These are phyloP conservation scores for Funneliformis mosseae DNA, from an alignment of 192 early-diverging fungal species.

Conservation along the genomic window DNA sequence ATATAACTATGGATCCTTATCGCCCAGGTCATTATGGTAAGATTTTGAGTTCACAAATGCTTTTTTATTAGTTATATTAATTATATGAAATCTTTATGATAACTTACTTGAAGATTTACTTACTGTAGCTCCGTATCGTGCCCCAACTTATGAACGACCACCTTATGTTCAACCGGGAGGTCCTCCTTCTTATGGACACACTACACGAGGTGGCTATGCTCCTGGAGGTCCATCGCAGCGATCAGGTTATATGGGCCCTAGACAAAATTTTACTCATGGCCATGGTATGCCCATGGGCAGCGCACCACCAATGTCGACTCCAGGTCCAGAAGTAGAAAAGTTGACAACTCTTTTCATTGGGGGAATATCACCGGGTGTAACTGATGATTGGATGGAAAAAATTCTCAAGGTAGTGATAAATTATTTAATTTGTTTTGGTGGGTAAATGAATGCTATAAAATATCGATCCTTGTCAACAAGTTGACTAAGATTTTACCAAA, in stretches of 20 bases:
- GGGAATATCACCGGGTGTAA: slow-evolving; percentile 67
- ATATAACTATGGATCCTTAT: slow-evolving; percentile 22
- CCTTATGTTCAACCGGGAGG: not conserved
- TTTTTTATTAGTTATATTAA: not conserved
- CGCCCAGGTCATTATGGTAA: slow-evolving; percentile 14
- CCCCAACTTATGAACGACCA: not conserved
- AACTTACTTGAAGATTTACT: not conserved
- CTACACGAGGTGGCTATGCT: not conserved
- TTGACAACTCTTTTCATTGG: slow-evolving; percentile 73
- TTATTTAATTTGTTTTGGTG: slow-evolving; percentile 10
- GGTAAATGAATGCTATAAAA: slow-evolving; percentile 1
- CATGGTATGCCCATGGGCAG: not conserved
- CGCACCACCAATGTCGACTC: not conserved
- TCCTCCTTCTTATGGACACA: not conserved
- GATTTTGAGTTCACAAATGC: not conserved
- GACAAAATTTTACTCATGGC: not conserved
- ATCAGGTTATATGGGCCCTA: slow-evolving; percentile 2
- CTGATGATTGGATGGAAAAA: slow-evolving; percentile 65
- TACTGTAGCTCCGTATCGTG: slow-evolving; percentile 10
- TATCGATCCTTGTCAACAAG: slow-evolving; percentile 32
- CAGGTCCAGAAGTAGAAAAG: slow-evolving; percentile 48
- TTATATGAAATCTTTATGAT: not conserved
- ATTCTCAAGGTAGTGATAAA: slow-evolving; percentile 57
- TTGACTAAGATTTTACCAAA: slow-evolving; percentile 38
- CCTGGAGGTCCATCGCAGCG: not conserved